Evolutionary conservation across 176 grass and related monocot species (phyloP).

Genomic region (Aegilops bicornis): DNA sequence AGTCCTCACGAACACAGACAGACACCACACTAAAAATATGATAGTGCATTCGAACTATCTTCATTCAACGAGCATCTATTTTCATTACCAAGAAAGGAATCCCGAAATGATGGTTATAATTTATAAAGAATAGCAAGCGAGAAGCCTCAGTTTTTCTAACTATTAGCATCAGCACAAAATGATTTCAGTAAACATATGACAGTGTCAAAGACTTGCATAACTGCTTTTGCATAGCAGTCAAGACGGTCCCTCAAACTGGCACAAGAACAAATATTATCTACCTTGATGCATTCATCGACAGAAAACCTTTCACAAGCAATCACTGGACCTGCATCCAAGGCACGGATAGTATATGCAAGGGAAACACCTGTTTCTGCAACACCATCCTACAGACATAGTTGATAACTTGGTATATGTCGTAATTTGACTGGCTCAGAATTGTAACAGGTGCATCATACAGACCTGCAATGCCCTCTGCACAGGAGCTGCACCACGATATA

Average conservation of each 20-base stretch:
- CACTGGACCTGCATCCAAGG: conserved; percentile 83
- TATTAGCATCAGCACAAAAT: background rate
- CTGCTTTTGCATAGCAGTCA: conserved; percentile 4
- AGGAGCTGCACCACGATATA: conserved; percentile 96
- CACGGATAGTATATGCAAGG: conserved; percentile 86
- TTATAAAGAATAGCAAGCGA: background rate
- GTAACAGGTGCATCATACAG: conserved; percentile 13
- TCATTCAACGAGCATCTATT: background rate
- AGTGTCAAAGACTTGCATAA: background rate
- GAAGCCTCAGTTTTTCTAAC: background rate
- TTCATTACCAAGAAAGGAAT: background rate
- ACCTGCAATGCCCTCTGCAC: conserved; percentile 98
- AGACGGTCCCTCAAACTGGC: conserved; percentile 5
- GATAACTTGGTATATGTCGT: conserved; percentile 12
- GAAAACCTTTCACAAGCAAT: conserved; percentile 70
- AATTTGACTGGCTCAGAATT: conserved; percentile 7
- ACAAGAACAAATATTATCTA: conserved; percentile 33
- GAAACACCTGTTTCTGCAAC: conserved; percentile 95
- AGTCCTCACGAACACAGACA: background rate
- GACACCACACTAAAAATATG: background rate
- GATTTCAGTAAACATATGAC: background rate
- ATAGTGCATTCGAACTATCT: background rate
- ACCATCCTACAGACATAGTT: conserved; percentile 70
- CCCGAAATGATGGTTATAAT: background rate
- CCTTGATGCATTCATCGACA: conserved; percentile 83